Evolutionary conservation across 1,139 yeast species (phyloP).

Genomic region (Lodderomyces beijingensis): DNA sequence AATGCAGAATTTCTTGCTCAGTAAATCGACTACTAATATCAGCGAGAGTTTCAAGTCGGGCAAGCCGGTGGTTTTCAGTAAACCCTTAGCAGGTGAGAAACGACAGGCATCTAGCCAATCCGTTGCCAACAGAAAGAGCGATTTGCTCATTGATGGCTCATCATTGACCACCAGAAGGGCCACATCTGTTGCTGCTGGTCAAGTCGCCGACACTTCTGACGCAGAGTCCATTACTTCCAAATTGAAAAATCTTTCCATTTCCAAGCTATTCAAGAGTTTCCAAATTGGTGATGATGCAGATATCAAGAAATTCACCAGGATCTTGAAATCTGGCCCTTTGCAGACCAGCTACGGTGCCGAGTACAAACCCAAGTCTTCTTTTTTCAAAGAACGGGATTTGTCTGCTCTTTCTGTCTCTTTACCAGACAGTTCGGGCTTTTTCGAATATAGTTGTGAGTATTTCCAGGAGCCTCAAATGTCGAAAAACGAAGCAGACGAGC

Average conservation of each 20-base stretch:
- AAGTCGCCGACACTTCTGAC: conserved; percentile 18
- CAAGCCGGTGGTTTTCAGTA: conserved; percentile 28
- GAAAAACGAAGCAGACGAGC: conserved; percentile 81
- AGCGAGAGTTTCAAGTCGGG: conserved; percentile 37
- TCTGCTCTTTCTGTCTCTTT: conserved; percentile 40
- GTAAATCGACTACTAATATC: conserved; percentile 44
- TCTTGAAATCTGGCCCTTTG: conserved; percentile 38
- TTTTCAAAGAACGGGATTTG: conserved; percentile 41
- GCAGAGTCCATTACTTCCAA: conserved; percentile 35
- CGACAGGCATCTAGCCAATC: conserved; percentile 33
- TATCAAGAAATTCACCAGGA: conserved; percentile 34
- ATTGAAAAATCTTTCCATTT: conserved; percentile 36
- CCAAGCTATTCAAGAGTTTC: conserved; percentile 41
- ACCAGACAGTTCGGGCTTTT: conserved; percentile 70
- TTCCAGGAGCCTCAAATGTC: conserved; percentile 97
- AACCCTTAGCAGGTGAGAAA: conserved; percentile 18
- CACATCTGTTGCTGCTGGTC: conserved; percentile 22
- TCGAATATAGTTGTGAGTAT: conserved; percentile 86
- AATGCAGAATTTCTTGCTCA: conserved; percentile 60
- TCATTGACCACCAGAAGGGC: conserved; percentile 24
- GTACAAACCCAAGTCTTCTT: conserved; percentile 48
- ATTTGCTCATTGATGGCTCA: conserved; percentile 28
- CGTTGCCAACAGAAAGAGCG: conserved; percentile 24
- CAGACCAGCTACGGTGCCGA: conserved; percentile 49
- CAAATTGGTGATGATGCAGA: conserved; percentile 41